phyloP scores from a whole-genome alignment of 2,329 filamentous ascomycete species.

The Didymella sp. region DNA sequence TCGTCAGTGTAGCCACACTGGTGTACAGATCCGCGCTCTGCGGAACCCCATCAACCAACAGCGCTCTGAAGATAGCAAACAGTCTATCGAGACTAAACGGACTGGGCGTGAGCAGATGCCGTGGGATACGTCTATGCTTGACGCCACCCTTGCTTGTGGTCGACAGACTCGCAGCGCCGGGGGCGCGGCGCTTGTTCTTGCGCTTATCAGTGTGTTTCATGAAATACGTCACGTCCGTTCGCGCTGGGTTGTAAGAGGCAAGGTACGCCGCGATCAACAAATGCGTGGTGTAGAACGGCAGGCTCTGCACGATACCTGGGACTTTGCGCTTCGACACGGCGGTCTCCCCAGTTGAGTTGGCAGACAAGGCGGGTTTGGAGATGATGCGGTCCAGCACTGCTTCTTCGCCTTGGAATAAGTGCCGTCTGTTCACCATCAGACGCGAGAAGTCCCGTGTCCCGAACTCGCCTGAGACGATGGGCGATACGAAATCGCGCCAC shows the following conservation, averaged over 20 bases:
- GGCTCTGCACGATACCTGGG: conserved; percentile 49
- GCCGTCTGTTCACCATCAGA: conserved; percentile 73
- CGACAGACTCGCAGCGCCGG: conserved; percentile 22
- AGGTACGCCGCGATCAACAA: conserved; percentile 80
- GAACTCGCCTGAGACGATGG: conserved; percentile 76
- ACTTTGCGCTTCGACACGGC: conserved; percentile 13
- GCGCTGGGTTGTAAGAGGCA: conserved; percentile 77
- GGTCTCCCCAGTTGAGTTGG: background rate
- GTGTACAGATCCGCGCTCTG: conserved; percentile 58
- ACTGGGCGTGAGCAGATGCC: conserved; percentile 77
- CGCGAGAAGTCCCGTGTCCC: conserved; percentile 82
- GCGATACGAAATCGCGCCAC: conserved; percentile 85
- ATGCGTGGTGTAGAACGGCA: conserved; percentile 76
- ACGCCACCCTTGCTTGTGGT: conserved; percentile 24
- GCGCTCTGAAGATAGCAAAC: conserved; percentile 76
- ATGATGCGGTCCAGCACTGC: conserved; percentile 70
- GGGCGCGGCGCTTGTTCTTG: conserved; percentile 54
- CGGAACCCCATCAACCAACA: conserved; percentile 58
- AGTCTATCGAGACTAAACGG: conserved; percentile 80
- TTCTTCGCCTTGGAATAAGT: conserved; percentile 75
- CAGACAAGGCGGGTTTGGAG: background rate
- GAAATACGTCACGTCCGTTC: conserved; percentile 77
- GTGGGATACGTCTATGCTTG: conserved; percentile 74
- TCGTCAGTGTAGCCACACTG: conserved; percentile 73
- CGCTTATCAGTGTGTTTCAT: conserved; percentile 69